phyloP scores from a whole-genome alignment of 768 basidiomycete species.

The Phlebiopsis gigantea region DNA sequence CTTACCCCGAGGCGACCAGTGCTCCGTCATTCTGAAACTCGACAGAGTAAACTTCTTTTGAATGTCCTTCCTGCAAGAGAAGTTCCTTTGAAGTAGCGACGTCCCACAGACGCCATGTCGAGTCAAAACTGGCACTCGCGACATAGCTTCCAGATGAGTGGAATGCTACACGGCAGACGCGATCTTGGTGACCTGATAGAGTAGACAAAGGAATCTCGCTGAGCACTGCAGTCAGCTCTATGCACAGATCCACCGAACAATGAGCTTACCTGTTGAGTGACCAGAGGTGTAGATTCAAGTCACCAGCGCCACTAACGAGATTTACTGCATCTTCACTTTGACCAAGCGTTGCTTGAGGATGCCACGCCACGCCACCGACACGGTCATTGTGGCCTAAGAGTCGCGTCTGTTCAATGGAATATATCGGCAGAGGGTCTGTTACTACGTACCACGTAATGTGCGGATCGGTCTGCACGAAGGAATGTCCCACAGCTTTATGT shows the following conservation, averaged over 20 bases:
- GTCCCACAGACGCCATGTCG: constrained; percentile 97
- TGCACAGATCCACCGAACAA: background rate
- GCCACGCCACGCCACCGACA: constrained; percentile 96
- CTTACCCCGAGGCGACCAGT: constrained; percentile 87
- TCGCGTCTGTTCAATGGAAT: background rate
- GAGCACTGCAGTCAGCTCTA: constrained; percentile 1
- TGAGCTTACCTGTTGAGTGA: constrained; percentile 66
- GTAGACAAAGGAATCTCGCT: constrained; percentile 86
- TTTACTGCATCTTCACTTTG: constrained; percentile 64
- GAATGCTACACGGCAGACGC: constrained; percentile 92
- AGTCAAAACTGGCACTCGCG: constrained; percentile 94
- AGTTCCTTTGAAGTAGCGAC: constrained; percentile 76
- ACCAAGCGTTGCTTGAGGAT: constrained; percentile 83
- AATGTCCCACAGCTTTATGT: constrained; percentile 92
- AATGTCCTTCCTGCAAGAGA: constrained; percentile 92
- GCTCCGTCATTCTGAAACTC: constrained; percentile 96
- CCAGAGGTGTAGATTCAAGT: constrained; percentile 85
- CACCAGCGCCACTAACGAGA: constrained; percentile 87
- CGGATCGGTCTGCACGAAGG: constrained; percentile 80
- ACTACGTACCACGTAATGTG: constrained; percentile 57
- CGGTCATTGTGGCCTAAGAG: constrained; percentile 77
- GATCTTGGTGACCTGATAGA: constrained; percentile 83
- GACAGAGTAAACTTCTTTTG: constrained; percentile 93
- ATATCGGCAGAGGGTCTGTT: constrained; percentile 6
- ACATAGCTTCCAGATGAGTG: constrained; percentile 94